Percentiles rank a stretch among this genome's conserved stretches.
Conservation (phyloP, 1,284 basidiomycete species). For the Lignosus rhinocerotis region DNA sequence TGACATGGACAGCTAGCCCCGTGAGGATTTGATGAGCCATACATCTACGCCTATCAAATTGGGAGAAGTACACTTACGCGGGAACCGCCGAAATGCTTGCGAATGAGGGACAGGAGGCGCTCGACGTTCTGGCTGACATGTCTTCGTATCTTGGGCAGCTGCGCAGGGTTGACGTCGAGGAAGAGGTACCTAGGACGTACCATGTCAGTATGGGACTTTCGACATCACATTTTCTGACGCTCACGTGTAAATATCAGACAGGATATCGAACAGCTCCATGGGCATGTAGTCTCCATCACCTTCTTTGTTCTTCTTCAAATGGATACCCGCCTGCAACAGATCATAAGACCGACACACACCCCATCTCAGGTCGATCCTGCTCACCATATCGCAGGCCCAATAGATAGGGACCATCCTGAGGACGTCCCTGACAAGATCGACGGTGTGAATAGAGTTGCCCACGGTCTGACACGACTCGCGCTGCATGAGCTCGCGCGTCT, state of each 20-base stretch:
- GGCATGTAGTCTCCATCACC: conserved; percentile 59
- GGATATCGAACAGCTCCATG: conserved; percentile 58
- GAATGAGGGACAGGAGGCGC: conserved; percentile 59
- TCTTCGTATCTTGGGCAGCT: conserved; percentile 53
- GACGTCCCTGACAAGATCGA: conserved; percentile 76
- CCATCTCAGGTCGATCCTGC: conserved; percentile 25
- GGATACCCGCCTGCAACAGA: conserved; percentile 64
- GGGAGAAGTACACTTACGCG: conserved; percentile 24
- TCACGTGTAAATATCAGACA: conserved; percentile 70
- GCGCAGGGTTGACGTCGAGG: conserved; percentile 64
- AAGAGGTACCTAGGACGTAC: conserved; percentile 61
- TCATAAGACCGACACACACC: not conserved
- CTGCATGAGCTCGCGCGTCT: conserved; percentile 57
- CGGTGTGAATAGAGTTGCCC: conserved; percentile 46
- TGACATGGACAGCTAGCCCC: conserved; percentile 47
- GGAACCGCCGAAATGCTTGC: conserved; percentile 30
- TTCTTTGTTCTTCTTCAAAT: conserved; percentile 62
- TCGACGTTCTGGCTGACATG: conserved; percentile 53
- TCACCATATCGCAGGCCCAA: conserved; percentile 71
- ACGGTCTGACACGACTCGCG: conserved; percentile 54
- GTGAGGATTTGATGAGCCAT: conserved; percentile 25
- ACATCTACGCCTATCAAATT: too few relatives aligned
- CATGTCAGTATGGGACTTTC: not conserved
- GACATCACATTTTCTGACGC: conserved; percentile 23
- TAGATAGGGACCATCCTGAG: conserved; percentile 63